A percentile compares a stretch with the other conserved stretches of the same genome.
Evolutionary conservation across 352 stramenopile genomes (phyloP).

Genomic region (Phytopythium vexans): DNA sequence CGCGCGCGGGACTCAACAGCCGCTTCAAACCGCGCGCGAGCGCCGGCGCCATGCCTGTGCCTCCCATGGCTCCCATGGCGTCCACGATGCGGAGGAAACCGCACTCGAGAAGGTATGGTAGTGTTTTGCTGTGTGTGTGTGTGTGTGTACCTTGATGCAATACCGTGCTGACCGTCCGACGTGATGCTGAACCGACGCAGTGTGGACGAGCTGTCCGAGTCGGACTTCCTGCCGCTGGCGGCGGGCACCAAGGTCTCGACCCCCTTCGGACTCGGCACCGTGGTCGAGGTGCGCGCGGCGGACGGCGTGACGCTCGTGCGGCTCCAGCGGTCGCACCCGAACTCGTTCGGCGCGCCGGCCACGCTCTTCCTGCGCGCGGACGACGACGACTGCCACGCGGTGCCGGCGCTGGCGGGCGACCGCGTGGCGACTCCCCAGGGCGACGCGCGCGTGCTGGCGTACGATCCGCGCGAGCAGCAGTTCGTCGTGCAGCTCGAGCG

Average conservation of each 20-base stretch:
- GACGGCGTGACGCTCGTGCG: constrained; percentile 52
- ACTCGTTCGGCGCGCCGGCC: constrained; percentile 20
- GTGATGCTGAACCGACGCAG: constrained; percentile 16
- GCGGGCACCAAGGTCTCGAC: constrained; percentile 52
- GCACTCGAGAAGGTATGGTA: constrained; percentile 13
- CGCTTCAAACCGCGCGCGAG: constrained; percentile 27
- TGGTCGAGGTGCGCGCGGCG: constrained; percentile 41
- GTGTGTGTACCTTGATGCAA: not conserved
- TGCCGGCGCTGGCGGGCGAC: constrained; percentile 58
- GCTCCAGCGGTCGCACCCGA: constrained; percentile 34
- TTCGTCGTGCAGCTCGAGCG: constrained; percentile 42
- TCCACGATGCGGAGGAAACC: constrained; percentile 13
- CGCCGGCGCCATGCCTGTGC: constrained; percentile 1
- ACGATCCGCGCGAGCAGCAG: constrained; percentile 41
- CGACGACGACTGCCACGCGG: constrained; percentile 43
- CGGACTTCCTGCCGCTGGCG: constrained; percentile 32
- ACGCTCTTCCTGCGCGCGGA: constrained; percentile 28
- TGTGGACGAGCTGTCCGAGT: constrained; percentile 40
- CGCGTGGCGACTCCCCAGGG: constrained; percentile 55
- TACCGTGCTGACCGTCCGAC: too few species aligned
- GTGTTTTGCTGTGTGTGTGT: not conserved
- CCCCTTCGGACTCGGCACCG: constrained; percentile 58
- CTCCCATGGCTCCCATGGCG: not conserved
- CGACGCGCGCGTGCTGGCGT: constrained; percentile 49
- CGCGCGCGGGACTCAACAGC: constrained; percentile 35